A percentile compares a stretch with the other conserved stretches of the same genome.
Conservation (phyloP, 768 basidiomycete species). For the Leccinum truebloodii region DNA sequence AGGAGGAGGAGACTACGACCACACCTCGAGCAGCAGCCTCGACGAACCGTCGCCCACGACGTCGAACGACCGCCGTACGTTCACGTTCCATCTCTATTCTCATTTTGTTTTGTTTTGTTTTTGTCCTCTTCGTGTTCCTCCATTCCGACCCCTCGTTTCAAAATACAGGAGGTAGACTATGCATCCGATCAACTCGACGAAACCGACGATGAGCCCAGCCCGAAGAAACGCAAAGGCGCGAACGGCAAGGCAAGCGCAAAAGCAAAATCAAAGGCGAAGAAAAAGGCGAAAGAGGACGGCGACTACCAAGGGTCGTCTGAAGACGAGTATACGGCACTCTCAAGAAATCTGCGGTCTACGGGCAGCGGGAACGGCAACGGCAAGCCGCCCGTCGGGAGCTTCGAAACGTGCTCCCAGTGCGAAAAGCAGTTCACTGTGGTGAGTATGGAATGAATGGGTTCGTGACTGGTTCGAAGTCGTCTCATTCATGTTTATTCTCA, state of each 20-base stretch:
- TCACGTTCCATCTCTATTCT: not conserved
- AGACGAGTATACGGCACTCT: slow-evolving; percentile 67
- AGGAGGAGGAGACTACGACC: not conserved
- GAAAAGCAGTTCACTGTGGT: slow-evolving; percentile 88
- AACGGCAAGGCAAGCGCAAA: slow-evolving; percentile 43
- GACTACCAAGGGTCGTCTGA: slow-evolving; percentile 57
- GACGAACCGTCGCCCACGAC: slow-evolving; percentile 20
- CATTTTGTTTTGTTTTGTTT: not conserved
- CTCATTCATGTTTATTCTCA: not conserved
- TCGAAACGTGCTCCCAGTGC: slow-evolving; percentile 81
- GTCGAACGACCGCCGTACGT: slow-evolving; percentile 14
- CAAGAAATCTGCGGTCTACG: slow-evolving; percentile 46
- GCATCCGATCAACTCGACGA: slow-evolving; percentile 79
- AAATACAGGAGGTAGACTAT: slow-evolving; percentile 43
- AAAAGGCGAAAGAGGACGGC: slow-evolving; percentile 44
- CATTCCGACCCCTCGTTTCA: not conserved
- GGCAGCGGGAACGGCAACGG: slow-evolving; percentile 32
- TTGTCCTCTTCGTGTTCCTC: not conserved
- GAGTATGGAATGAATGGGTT: slow-evolving; percentile 30
- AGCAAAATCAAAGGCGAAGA: slow-evolving; percentile 41
- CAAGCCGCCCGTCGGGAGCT: slow-evolving; percentile 75
- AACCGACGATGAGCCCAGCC: slow-evolving; percentile 42
- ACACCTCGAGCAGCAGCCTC: slow-evolving; percentile 3
- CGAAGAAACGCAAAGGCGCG: slow-evolving; percentile 57
- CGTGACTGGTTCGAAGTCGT: not conserved